Conservation (phyloP, 1,284 basidiomycete species). For the Ustilago esculenta region DNA sequence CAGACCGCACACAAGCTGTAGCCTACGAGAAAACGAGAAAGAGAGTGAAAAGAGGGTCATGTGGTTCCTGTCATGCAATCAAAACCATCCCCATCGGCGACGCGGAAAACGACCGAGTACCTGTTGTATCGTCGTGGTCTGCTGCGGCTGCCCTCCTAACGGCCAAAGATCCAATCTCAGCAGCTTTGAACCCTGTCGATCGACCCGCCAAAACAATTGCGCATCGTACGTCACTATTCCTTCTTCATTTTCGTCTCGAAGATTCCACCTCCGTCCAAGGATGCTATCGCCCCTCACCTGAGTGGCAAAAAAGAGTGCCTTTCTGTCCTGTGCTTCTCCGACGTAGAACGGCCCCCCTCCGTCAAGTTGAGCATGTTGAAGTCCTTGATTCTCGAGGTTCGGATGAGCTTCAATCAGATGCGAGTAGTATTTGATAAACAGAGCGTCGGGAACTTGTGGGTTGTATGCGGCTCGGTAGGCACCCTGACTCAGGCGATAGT, state of each 20-base stretch:
- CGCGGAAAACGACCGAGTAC: neutral
- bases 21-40: too few species aligned
- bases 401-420: conserved; percentile 5
- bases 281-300: neutral
- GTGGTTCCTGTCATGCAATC: too few species aligned
- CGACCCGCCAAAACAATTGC: conserved; percentile 9
- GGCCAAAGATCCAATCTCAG: conserved; percentile 10
- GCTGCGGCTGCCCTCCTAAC: neutral
- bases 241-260: neutral
- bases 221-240: neutral
- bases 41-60: too few species aligned
- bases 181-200: neutral
- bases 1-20: too few species aligned
- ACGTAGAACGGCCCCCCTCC: conserved; percentile 12
- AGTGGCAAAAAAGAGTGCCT: conserved; percentile 2
- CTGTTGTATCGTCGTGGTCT: conserved; percentile 5
- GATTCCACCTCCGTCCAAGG: conserved; percentile 9
- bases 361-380: neutral
- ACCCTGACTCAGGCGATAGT: too few species aligned
- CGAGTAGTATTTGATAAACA: neutral
- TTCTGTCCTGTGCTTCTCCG: neutral
- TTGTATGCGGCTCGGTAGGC: neutral
- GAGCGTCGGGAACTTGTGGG: neutral
- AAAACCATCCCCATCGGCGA: neutral
- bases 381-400: conserved; percentile 1